Evolutionary conservation across 768 basidiomycete species (phyloP), one percentile per base, ranked within the genome.

Genomic region (Termitomyces bulborhizus): DNA sequence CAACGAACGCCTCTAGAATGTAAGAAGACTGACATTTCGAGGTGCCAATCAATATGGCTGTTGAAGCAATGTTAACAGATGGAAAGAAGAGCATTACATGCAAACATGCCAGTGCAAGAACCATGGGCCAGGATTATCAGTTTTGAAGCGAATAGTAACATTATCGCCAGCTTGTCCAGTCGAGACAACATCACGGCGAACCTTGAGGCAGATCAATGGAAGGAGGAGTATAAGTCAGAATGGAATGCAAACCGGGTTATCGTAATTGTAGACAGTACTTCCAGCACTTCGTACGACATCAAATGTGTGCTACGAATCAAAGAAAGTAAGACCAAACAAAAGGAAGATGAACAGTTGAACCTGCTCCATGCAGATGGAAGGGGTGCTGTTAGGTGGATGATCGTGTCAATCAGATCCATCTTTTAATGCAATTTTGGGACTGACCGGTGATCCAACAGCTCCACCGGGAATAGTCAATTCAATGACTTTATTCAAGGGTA

Each of bases 401-500:
- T 31, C 21, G 15, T 8, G 31, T 8, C 21, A 11, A 13, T 50
- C 24, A 44, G 15, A 3, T 26, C 31, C 31, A 6, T 16, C 12
- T 7, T 21, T 6, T 9, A 26, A 5, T 13, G 3, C 9, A 4
- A 37, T 6, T 15, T 70, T 4, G 34, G 18, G 11, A 55, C 66
- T 44, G 51, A 68, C 66, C 37, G 66, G 76, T 61, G 55, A 26
- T 5, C 56, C 60, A 29, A 42, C 50, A 24, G 63, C 31, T 37
- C 63, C 67, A 47, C 73, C 73, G 13, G 73, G 71, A 32, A 81
- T 68, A 8, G 71, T 71, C 12, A 83, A 31, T 55, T 83, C 81
- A 52, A 83, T 69, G 18, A 74, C 69, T 47, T 75, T 69, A 60
- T 81, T 76, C 3, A 61, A 53, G 0, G 78, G 77, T 13, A 83